Percentiles rank a stretch among this genome's conserved stretches.
Evolutionary conservation across 148 eudicot species (phyloP).

Genomic region (Polygonum aviculare): DNA sequence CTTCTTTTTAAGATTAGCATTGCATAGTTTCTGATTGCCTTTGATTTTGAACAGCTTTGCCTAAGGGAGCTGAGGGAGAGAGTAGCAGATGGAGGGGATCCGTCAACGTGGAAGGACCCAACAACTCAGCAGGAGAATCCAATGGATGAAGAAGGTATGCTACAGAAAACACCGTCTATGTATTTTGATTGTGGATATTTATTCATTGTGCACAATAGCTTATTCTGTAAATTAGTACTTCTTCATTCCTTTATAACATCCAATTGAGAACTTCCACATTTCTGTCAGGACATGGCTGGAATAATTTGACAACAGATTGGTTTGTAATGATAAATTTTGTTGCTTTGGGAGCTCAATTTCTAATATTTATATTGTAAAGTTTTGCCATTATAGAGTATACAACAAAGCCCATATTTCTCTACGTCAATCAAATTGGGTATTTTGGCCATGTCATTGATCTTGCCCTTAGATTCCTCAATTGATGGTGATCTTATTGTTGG

Average conservation of each 20-base stretch:
- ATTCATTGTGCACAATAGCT: background rate
- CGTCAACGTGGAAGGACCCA: conserved; percentile 53
- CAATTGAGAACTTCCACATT: background rate
- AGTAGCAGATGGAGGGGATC: conserved; percentile 78
- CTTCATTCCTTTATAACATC: background rate
- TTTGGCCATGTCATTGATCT: too few relatives aligned
- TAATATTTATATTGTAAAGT: too few relatives aligned
- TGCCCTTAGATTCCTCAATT: too few relatives aligned
- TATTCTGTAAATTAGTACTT: background rate
- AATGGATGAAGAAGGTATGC: conserved; percentile 46
- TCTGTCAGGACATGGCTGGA: background rate
- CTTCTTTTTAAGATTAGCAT: background rate
- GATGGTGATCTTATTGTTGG: too few relatives aligned
- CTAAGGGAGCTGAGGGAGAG: conserved; percentile 61
- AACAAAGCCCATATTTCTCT: too few relatives aligned
- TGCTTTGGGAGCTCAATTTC: too few relatives aligned
- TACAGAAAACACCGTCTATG: background rate
- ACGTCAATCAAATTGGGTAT: too few relatives aligned
- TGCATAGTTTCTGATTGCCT: background rate
- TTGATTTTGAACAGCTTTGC: conserved; percentile 33
- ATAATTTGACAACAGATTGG: background rate
- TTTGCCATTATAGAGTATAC: too few relatives aligned
- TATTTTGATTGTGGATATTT: background rate
- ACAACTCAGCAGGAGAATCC: conserved; percentile 27
- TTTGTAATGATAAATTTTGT: background rate